phyloP scores from a whole-genome alignment of 208 protist genomes.

The Trypanosoma melophagium region DNA sequence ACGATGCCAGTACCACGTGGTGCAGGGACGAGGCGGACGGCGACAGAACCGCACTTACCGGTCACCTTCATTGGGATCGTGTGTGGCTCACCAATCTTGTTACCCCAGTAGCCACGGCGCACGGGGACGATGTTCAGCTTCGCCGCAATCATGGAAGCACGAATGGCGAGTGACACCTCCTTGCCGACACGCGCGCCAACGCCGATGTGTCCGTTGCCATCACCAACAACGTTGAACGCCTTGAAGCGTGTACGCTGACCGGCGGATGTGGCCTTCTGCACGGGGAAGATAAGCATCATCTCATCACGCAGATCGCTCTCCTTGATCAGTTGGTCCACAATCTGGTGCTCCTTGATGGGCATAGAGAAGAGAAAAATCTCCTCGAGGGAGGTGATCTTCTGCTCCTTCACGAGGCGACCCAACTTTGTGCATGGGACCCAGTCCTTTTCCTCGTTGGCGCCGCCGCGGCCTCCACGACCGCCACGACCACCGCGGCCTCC shows the following conservation, averaged over 20 bases:
- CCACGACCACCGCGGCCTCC: slow-evolving; percentile 56
- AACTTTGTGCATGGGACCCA: slow-evolving; percentile 99
- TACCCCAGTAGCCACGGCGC: slow-evolving; percentile 99
- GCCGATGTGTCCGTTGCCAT: slow-evolving; percentile 98
- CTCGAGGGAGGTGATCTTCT: slow-evolving; percentile 97
- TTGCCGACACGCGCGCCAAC: slow-evolving; percentile 98
- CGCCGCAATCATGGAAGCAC: slow-evolving; percentile 96
- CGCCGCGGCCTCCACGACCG: slow-evolving; percentile 47
- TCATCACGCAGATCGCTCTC: slow-evolving; percentile 84
- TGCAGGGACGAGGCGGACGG: slow-evolving; percentile 97
- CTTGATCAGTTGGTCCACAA: slow-evolving; percentile 97
- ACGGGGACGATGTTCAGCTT: slow-evolving; percentile 99
- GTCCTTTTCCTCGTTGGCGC: slow-evolving; percentile 79
- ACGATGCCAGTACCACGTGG: slow-evolving; percentile 99
- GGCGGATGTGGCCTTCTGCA: slow-evolving; percentile 99
- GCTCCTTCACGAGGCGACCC: slow-evolving; percentile 96
- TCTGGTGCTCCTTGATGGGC: slow-evolving; percentile 99
- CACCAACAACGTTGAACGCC: slow-evolving; percentile 99
- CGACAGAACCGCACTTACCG: slow-evolving; percentile 99
- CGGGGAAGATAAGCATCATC: slow-evolving; percentile 99
- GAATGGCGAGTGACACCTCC: slow-evolving; percentile 99
- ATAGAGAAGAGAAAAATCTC: slow-evolving; percentile 99
- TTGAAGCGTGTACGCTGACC: slow-evolving; percentile 99
- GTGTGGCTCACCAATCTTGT: slow-evolving; percentile 98
- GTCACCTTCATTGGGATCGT: slow-evolving; percentile 99